These are phyloP conservation scores for Trichoderma arundinaceum DNA, from an alignment of 2,329 filamentous ascomycete genomes.

Conservation along the genomic window DNA sequence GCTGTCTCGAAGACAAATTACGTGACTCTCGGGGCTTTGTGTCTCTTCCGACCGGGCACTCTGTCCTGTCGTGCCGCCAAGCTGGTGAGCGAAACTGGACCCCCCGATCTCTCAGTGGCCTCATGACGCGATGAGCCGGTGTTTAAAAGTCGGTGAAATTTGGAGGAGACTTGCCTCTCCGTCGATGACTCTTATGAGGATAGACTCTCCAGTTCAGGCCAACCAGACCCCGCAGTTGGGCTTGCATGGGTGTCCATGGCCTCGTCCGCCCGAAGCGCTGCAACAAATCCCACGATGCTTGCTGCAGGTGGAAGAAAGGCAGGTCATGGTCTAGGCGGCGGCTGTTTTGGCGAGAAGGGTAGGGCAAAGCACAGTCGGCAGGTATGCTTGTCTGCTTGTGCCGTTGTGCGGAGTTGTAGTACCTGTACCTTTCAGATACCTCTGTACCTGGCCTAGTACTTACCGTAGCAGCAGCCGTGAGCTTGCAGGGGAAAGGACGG, in stretches of 20 bases:
- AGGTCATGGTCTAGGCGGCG: slow-evolving; percentile 6
- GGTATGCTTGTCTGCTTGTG: neutral
- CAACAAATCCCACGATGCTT: slow-evolving; percentile 24
- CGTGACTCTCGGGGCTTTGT: slow-evolving; percentile 5
- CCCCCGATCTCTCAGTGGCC: slow-evolving; percentile 23
- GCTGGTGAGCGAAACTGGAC: slow-evolving; percentile 16
- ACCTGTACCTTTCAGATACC: neutral
- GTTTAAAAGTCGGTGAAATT: slow-evolving; percentile 33
- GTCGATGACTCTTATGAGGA: slow-evolving; percentile 31
- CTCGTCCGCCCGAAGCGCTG: slow-evolving; percentile 29
- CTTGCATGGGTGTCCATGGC: slow-evolving; percentile 28
- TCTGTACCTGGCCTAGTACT: too few relatives aligned
- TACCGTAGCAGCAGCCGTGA: neutral
- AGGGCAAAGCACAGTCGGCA: neutral
- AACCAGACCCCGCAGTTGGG: slow-evolving; percentile 32
- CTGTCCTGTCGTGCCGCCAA: slow-evolving; percentile 30
- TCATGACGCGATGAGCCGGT: slow-evolving; percentile 24
- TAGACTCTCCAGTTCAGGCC: neutral
- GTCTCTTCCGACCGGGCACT: slow-evolving; percentile 18
- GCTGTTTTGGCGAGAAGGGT: neutral
- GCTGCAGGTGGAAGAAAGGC: slow-evolving; percentile 14
- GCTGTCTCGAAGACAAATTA: slow-evolving; percentile 18
- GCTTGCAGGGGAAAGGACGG: neutral
- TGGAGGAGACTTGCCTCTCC: neutral
- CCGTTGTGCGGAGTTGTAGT: neutral